Conservation (phyloP, 768 basidiomycete species). For the Tylopilus vinaceipallidus region DNA sequence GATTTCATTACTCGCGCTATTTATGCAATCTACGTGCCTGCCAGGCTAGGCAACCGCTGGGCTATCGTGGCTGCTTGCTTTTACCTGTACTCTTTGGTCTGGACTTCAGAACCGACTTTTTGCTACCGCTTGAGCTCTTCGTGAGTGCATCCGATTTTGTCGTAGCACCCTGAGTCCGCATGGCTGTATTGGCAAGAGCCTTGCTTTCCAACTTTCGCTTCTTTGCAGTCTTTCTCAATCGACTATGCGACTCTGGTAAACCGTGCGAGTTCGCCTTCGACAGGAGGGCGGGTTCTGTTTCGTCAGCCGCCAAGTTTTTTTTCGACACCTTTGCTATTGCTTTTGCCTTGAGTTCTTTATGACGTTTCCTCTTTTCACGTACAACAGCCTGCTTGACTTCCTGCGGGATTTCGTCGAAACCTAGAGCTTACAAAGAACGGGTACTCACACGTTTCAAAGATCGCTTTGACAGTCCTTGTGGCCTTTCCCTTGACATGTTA, state of each 20-base stretch:
- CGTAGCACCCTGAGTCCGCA: background rate
- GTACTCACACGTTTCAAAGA: slow-evolving; percentile 57
- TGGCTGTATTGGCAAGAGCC: background rate
- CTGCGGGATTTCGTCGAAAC: slow-evolving; percentile 29
- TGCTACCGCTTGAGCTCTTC: background rate
- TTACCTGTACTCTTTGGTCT: slow-evolving; percentile 1
- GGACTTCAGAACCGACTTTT: slow-evolving; percentile 2
- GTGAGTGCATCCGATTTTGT: slow-evolving; percentile 2
- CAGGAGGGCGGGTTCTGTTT: background rate
- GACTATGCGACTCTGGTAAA: slow-evolving; percentile 1
- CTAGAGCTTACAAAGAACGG: background rate
- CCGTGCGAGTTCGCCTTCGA: background rate
- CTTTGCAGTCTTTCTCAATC: slow-evolving; percentile 9
- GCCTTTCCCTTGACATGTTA: background rate
- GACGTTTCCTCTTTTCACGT: slow-evolving; percentile 47
- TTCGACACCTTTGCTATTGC: slow-evolving; percentile 35
- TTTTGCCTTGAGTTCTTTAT: slow-evolving; percentile 44
- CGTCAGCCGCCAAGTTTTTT: background rate
- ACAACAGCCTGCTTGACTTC: slow-evolving; percentile 45
- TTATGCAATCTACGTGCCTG: slow-evolving; percentile 8
- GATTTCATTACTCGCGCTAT: slow-evolving; percentile 7
- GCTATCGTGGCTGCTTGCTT: slow-evolving; percentile 4
- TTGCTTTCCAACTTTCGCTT: slow-evolving; percentile 15
- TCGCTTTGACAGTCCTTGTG: slow-evolving; percentile 49
- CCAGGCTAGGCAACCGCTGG: background rate